Evolutionary conservation across 2,329 filamentous ascomycete species (phyloP), one percentile per base, ranked within the genome.

Genomic region (Kalmusia sp.): DNA sequence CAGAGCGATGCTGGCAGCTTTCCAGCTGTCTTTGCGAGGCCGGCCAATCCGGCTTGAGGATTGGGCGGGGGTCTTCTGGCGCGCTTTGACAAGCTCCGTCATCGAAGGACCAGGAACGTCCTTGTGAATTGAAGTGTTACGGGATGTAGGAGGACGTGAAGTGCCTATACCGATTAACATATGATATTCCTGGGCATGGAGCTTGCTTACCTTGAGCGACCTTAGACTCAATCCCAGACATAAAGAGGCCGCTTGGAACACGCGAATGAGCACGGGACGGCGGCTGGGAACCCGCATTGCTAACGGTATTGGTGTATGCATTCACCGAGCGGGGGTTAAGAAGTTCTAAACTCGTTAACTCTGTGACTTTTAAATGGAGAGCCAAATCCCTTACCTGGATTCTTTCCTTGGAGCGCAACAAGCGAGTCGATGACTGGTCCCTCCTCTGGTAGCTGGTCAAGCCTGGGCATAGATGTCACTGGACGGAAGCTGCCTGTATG

Each of bases 21-120:
- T 44, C 2, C 57, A 34, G 3, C 54, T 59, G 12, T 60, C 60
- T 8, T 51, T 47, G 30, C 60, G 61, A 1, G 55, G 57, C n/a
- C 59, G 57, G 7, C 56, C 52, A 6, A 46, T 12, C 3, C 14
- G 43, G 21, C 9, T 33, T 4, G 49, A 17, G n/a, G n/a, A n/a
- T n/a, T n/a, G n/a, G n/a, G n/a, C n/a, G n/a, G n/a, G n/a, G 3
- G 51, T 37, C 39, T 52, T 45, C n/a, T 50, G 30, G 30, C 27
- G 43, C 6, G 17, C 33, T 24, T 35, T n/a, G 47, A 31, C 1
- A n/a, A 45, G 30, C 9, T 35, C 31, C 8, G 24, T 1, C 21
- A 35, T 46, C 7, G 43, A 35, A 3, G 6, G 31, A 1, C 35
- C 37, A 1, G 45, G 31, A n/a, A 47, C 14, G 17, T 47, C 43